Conservation (phyloP, 1,284 basidiomycete genomes). For the Afroboletus lepidellus region DNA sequence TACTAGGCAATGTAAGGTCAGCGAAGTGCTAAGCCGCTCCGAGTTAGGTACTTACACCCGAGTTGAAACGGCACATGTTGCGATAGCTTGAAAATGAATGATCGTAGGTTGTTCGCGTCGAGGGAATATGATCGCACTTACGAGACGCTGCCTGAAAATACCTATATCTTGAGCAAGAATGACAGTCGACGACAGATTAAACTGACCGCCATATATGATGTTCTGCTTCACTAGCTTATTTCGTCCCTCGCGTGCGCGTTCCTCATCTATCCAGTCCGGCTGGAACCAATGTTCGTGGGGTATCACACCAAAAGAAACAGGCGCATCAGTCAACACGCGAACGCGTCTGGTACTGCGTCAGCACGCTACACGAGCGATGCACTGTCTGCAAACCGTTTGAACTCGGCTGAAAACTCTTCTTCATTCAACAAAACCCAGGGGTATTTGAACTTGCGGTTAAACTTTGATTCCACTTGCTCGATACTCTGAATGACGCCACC, state of each 20-base stretch:
- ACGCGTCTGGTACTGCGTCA: conserved; percentile 47
- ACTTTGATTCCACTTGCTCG: conserved; percentile 54
- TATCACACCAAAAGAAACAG: conserved; percentile 69
- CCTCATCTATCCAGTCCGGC: conserved; percentile 79
- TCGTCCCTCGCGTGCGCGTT: conserved; percentile 61
- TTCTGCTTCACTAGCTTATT: conserved; percentile 58
- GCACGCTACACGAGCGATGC: conserved; percentile 3
- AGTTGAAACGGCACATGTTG: conserved; percentile 85
- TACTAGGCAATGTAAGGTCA: conserved; percentile 43
- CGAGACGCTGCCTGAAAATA: conserved; percentile 48
- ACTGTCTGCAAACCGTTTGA: conserved; percentile 48
- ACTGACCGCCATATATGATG: conserved; percentile 67
- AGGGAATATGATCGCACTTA: conserved; percentile 32
- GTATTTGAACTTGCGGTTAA: conserved; percentile 65
- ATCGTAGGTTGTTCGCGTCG: conserved; percentile 6
- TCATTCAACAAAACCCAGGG: conserved; percentile 77
- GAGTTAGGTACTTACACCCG: conserved; percentile 54
- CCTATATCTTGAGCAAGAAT: conserved; percentile 1
- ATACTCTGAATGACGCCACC: conserved; percentile 54
- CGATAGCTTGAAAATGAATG: conserved; percentile 46
- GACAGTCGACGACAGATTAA: background rate
- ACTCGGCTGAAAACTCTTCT: conserved; percentile 65
- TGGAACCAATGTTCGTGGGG: conserved; percentile 76
- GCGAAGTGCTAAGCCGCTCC: background rate
- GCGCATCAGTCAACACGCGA: conserved; percentile 51